Percentiles rank a stretch among this genome's conserved stretches.
Evolutionary conservation across 768 basidiomycete species (phyloP).

Genomic region (Mycena leptocephala): DNA sequence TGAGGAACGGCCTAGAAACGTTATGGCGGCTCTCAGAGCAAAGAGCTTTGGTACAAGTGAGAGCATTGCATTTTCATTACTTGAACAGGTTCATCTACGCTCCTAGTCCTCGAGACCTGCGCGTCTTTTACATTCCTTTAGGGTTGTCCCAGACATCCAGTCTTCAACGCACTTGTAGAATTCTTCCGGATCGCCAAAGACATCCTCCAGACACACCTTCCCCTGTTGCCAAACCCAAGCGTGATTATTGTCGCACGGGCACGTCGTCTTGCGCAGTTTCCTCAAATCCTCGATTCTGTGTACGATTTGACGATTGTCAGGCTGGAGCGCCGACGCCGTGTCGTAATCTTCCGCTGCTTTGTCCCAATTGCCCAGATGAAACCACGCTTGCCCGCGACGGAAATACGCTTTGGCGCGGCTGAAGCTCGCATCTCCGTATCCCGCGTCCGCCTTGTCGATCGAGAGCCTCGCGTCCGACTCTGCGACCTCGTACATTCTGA

Average conservation of each 20-base stretch:
- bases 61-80: too few relatives aligned
- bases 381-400: constrained; percentile 17
- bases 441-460: background rate
- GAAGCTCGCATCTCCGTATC: background rate
- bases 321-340: constrained; percentile 13
- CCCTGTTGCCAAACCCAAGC: constrained; percentile 6
- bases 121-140: too few relatives aligned
- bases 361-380: constrained; percentile 17
- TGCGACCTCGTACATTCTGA: constrained; percentile 21
- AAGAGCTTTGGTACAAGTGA: too few relatives aligned
- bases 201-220: background rate
- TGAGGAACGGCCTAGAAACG: too few relatives aligned
- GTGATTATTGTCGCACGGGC: background rate
- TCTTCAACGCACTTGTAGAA: background rate
- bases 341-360: constrained; percentile 17
- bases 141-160: too few relatives aligned
- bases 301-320: constrained; percentile 8
- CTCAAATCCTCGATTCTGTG: constrained; percentile 20
- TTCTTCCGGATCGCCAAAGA: constrained; percentile 9
- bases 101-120: too few relatives aligned
- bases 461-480: background rate
- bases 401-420: constrained; percentile 22
- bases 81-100: too few relatives aligned
- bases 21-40: too few relatives aligned
- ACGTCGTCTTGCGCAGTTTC: constrained; percentile 9